Percentiles rank a stretch among this genome's conserved stretches.
Evolutionary conservation across 2,329 filamentous ascomycete genomes (phyloP).

Genomic region (Aureobasidium uvarum): DNA sequence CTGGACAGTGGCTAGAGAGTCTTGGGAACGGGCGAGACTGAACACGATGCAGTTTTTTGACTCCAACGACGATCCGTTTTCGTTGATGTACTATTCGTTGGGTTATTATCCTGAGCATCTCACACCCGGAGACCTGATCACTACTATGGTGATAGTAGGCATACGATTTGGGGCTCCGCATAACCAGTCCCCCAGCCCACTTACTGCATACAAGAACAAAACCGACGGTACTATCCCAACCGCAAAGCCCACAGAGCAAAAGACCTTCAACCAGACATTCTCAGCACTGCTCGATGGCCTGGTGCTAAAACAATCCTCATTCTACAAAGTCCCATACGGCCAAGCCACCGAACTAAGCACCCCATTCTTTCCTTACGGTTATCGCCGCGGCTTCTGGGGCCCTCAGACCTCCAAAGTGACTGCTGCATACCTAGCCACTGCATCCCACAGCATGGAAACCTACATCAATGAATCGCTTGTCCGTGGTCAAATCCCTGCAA

Average conservation of each 20-base stretch:
- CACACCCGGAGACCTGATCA: neutral
- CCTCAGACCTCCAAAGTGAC: conserved; percentile 25
- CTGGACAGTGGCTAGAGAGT: conserved; percentile 25
- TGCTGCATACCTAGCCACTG: conserved; percentile 14
- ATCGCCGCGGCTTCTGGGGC: conserved; percentile 27
- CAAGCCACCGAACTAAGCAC: conserved; percentile 18
- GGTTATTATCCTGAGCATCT: conserved; percentile 26
- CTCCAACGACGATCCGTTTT: conserved; percentile 27
- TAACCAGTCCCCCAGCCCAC: neutral
- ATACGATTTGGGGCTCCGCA: conserved; percentile 21
- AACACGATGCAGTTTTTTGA: conserved; percentile 27
- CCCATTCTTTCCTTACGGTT: conserved; percentile 27
- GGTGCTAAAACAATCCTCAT: neutral
- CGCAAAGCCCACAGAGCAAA: neutral
- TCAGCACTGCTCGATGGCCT: conserved; percentile 21
- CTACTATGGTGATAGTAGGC: conserved; percentile 24
- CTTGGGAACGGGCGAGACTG: conserved; percentile 23
- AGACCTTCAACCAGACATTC: conserved; percentile 26
- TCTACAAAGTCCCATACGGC: conserved; percentile 12
- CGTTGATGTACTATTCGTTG: conserved; percentile 28
- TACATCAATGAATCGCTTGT: conserved; percentile 23
- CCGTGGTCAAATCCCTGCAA: conserved; percentile 18
- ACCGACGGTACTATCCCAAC: neutral
- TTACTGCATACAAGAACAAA: neutral
- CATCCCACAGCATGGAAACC: conserved; percentile 14